A percentile compares a stretch with the other conserved stretches of the same genome.
Evolutionary conservation across 2,329 filamentous ascomycete species (phyloP).

Genomic region (Biscogniauxia marginata): DNA sequence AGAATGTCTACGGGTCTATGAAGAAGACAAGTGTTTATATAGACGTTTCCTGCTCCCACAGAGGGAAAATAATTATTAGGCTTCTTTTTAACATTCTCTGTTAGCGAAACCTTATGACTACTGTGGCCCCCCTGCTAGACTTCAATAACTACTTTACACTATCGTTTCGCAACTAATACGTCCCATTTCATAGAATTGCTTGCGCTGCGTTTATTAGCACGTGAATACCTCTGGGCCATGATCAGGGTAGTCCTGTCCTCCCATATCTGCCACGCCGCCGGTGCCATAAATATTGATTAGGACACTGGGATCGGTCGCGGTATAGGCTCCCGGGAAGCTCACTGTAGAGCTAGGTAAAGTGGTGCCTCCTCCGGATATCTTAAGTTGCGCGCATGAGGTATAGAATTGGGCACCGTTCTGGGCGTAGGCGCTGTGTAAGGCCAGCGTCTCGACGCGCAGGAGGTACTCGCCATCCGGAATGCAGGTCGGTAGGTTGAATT

Average conservation of each 20-base stretch:
- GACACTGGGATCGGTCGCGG: constrained; percentile 35
- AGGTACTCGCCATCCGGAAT: constrained; percentile 42
- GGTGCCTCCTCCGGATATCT: constrained; percentile 32
- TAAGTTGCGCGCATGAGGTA: constrained; percentile 38
- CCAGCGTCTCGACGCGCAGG: constrained; percentile 41
- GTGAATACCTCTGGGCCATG: neutral
- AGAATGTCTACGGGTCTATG: too few relatives aligned
- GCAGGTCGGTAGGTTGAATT: constrained; percentile 39
- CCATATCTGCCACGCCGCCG: constrained; percentile 14
- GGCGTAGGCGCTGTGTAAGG: constrained; percentile 37
- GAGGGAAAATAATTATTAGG: too few relatives aligned
- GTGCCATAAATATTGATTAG: constrained; percentile 35
- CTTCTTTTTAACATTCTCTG: too few relatives aligned
- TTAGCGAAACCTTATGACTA: too few relatives aligned
- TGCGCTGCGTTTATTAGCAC: neutral
- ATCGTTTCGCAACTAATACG: neutral
- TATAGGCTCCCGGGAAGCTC: constrained; percentile 37
- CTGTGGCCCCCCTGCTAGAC: too few relatives aligned
- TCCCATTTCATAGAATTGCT: neutral
- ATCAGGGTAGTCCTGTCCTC: neutral
- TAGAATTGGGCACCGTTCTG: constrained; percentile 39
- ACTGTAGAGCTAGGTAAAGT: constrained; percentile 28
- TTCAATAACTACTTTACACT: too few relatives aligned
- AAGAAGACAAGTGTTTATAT: too few relatives aligned
- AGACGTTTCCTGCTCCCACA: too few relatives aligned